A percentile compares a stretch with the other conserved stretches of the same genome.
These are phyloP conservation scores for Eutypa lata DNA, from an alignment of 2,329 filamentous ascomycete species.

Conservation along the genomic window DNA sequence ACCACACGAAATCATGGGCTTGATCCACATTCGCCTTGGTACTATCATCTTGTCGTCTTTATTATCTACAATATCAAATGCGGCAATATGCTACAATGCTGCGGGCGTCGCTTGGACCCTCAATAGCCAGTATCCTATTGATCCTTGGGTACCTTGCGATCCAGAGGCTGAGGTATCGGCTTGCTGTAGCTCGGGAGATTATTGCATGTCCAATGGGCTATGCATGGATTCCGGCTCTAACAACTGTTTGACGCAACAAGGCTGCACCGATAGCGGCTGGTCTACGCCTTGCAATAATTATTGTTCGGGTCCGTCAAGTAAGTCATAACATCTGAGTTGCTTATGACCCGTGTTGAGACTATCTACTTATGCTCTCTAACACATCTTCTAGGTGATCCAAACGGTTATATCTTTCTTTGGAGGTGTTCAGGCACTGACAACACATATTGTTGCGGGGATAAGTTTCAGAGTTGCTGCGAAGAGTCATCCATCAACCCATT, in stretches of 20 bases:
- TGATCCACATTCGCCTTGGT: no score
- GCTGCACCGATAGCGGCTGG: neutral
- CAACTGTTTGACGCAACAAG: neutral
- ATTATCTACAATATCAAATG: neutral
- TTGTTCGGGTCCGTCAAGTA: neutral
- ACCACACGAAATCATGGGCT: no score
- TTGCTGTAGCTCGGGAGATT: neutral
- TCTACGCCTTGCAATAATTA: neutral
- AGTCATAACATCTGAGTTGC: neutral
- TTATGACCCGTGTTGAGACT: no score
- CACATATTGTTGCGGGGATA: neutral
- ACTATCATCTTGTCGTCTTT: no score
- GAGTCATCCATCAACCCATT: neutral
- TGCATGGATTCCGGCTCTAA: neutral
- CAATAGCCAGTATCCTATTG: neutral
- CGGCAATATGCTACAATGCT: neutral
- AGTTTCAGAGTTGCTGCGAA: neutral
- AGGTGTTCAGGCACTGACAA: neutral
- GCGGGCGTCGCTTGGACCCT: neutral
- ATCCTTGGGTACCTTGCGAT: neutral
- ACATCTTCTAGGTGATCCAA: neutral
- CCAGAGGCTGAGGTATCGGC: neutral
- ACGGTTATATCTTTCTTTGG: neutral
- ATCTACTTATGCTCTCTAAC: neutral
- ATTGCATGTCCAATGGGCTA: neutral